Percentiles rank a stretch among this genome's conserved stretches.
These are phyloP conservation scores for Didymella keratinophila DNA, from an alignment of 2,329 filamentous ascomycete species.

Conservation along the genomic window DNA sequence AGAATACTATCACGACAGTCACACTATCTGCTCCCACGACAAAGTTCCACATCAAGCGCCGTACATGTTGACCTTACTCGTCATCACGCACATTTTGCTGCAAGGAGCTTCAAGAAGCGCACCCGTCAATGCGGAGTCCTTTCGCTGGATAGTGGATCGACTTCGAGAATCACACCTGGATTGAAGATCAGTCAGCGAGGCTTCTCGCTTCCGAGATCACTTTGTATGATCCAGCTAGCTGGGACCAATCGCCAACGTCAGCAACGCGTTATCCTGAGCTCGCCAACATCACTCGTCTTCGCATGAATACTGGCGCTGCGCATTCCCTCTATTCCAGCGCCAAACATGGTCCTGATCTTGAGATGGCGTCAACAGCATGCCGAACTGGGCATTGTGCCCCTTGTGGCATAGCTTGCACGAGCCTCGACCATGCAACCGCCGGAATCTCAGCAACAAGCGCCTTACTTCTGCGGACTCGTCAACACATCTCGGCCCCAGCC, in stretches of 20 bases:
- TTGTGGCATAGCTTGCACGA: conserved; percentile 19
- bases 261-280: conserved; percentile 5
- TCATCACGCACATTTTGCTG: background rate
- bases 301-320: background rate
- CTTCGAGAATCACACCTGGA: background rate
- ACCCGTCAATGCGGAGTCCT: background rate
- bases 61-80: background rate
- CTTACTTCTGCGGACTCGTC: conserved; percentile 14
- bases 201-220: conserved; percentile 27
- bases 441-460: conserved; percentile 22
- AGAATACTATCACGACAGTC: background rate
- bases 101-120: background rate
- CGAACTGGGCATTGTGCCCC: background rate
- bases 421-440: conserved; percentile 19
- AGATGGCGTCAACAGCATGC: conserved; percentile 6
- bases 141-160: background rate
- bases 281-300: conserved; percentile 9
- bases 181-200: conserved; percentile 14
- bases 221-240: conserved; percentile 30
- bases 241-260: conserved; percentile 30
- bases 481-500: conserved; percentile 11
- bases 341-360: background rate
- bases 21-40: background rate
- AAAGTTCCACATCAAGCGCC: background rate
- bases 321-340: conserved; percentile 1